Evolutionary conservation across 257 asterid species (phyloP).

Genomic region (Linderniella brevidens): DNA sequence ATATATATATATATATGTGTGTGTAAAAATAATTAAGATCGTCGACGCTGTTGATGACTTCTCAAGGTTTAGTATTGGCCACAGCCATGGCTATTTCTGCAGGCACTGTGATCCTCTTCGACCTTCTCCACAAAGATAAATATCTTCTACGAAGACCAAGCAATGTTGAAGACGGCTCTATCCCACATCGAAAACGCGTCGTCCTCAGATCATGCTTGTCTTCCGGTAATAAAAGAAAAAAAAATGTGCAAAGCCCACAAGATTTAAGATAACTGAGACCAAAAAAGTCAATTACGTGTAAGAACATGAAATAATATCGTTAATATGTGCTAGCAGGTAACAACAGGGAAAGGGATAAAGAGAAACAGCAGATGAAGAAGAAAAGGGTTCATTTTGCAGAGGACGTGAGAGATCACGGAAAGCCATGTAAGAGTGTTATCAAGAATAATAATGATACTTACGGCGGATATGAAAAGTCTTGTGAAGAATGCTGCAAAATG

Average conservation of each 20-base stretch:
- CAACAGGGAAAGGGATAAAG: constrained; percentile 15
- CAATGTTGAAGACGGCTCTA: too few species aligned
- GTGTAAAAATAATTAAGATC: too few species aligned
- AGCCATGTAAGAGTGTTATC: constrained; percentile 42
- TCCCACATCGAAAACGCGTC: not conserved
- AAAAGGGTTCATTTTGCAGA: constrained; percentile 56
- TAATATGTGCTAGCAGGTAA: too few species aligned
- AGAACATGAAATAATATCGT: too few species aligned
- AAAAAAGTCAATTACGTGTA: not conserved
- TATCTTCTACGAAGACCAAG: not conserved
- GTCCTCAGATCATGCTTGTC: constrained; percentile 39
- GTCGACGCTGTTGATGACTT: constrained; percentile 33
- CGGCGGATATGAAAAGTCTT: too few species aligned
- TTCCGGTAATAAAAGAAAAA: constrained; percentile 26
- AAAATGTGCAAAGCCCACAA: not conserved
- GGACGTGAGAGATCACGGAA: constrained; percentile 45
- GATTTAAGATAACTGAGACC: not conserved
- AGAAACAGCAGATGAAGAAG: constrained; percentile 17
- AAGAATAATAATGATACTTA: constrained; percentile 8
- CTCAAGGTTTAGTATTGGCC: constrained; percentile 57
- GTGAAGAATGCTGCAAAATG: constrained; percentile 19
- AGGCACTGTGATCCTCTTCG: constrained; percentile 46
- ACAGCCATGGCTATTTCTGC: constrained; percentile 87
- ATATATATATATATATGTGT: too few species aligned
- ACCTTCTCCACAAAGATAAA: constrained; percentile 24